Conservation (phyloP, 441 rosid species). For the Eruca vesicaria region DNA sequence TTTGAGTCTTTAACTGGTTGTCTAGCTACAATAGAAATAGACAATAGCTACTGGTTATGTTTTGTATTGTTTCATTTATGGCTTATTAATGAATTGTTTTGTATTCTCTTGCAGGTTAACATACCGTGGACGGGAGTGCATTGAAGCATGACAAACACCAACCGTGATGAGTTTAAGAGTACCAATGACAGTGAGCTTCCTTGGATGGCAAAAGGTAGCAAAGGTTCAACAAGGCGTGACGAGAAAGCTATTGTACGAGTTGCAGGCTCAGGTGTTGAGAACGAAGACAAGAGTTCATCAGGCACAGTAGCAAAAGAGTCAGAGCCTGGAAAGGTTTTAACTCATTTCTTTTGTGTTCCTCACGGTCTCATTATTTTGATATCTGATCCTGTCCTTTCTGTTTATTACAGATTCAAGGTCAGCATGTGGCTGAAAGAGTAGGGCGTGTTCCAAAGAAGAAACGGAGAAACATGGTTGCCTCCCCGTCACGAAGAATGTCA, state of each 20-base stretch:
- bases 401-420: conserved; percentile 44
- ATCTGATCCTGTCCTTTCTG: neutral
- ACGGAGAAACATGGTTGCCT: conserved; percentile 37
- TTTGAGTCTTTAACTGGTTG: conserved; percentile 9
- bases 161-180: conserved; percentile 37
- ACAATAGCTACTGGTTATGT: neutral
- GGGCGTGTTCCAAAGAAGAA: conserved; percentile 59
- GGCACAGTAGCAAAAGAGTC: conserved; percentile 35
- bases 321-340: conserved; percentile 49
- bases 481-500: conserved; percentile 32
- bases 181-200: conserved; percentile 26
- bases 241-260: conserved; percentile 37
- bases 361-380: neutral
- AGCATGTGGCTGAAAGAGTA: conserved; percentile 44
- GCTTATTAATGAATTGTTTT: neutral
- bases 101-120: conserved; percentile 13
- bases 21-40: neutral
- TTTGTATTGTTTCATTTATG: neutral
- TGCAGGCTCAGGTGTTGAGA: conserved; percentile 25
- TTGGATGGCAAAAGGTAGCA: conserved; percentile 56
- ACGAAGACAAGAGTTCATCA: conserved; percentile 28
- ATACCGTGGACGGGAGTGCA: conserved; percentile 11
- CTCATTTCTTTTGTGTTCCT: neutral
- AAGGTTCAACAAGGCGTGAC: conserved; percentile 44
- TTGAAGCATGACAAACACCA: conserved; percentile 43